Percentiles rank a stretch among this genome's conserved stretches.
Evolutionary conservation across 768 basidiomycete genomes (phyloP).

Genomic region (Calocybe cyanea): DNA sequence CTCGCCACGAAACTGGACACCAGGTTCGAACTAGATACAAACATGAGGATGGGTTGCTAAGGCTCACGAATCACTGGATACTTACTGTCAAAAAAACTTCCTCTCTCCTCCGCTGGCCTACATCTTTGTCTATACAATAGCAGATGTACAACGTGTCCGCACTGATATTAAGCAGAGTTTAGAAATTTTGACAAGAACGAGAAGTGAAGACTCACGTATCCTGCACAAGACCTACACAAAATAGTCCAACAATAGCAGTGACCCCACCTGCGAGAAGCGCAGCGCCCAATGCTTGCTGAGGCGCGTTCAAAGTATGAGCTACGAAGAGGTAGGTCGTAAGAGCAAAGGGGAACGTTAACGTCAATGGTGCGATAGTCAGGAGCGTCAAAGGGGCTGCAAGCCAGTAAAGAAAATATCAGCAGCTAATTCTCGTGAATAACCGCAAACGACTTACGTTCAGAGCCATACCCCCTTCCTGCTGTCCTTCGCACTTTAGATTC

Average conservation of each 20-base stretch:
- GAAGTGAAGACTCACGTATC: slow-evolving; percentile 44
- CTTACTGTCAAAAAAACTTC: slow-evolving; percentile 39
- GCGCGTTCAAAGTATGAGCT: slow-evolving; percentile 71
- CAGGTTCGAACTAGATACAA: slow-evolving; percentile 30
- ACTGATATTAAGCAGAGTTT: slow-evolving; percentile 22
- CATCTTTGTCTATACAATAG: slow-evolving; percentile 47
- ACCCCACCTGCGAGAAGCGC: slow-evolving; percentile 75
- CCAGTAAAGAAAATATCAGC: slow-evolving; percentile 3
- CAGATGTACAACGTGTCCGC: slow-evolving; percentile 45
- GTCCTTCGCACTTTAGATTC: slow-evolving; percentile 30
- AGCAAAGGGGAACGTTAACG: slow-evolving; percentile 78
- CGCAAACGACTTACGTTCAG: slow-evolving; percentile 48
- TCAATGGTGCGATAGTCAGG: slow-evolving; percentile 73
- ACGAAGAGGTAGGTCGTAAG: slow-evolving; percentile 84
- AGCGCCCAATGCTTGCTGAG: slow-evolving; percentile 70
- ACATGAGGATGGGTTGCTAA: slow-evolving; percentile 5
- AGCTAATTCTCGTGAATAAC: background rate
- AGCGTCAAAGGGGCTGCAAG: slow-evolving; percentile 59
- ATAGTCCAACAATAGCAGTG: slow-evolving; percentile 77
- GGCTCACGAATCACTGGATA: slow-evolving; percentile 1
- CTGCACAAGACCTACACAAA: slow-evolving; percentile 77
- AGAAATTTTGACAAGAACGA: background rate
- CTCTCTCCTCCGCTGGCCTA: slow-evolving; percentile 34
- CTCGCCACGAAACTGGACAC: slow-evolving; percentile 13
- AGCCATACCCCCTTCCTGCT: slow-evolving; percentile 45